These are phyloP conservation scores for Aspergillus clavatus DNA, from an alignment of 2,329 filamentous ascomycete genomes.

Conservation along the genomic window DNA sequence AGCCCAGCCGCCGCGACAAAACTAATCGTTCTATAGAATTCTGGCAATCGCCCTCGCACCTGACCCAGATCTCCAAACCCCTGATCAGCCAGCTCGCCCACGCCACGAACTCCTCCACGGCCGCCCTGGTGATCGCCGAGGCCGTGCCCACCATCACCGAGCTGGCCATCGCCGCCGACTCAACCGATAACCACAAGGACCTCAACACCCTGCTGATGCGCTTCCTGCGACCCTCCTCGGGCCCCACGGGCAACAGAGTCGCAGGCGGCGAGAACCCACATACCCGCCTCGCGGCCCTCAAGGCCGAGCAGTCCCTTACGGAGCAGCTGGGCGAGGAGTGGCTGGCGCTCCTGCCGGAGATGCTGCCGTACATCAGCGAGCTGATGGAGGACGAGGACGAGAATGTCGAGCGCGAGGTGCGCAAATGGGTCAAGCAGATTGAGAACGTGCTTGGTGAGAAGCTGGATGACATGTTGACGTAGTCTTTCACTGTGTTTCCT, in stretches of 20 bases:
- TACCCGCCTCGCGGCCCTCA: slow-evolving; percentile 75
- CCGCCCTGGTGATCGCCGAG: slow-evolving; percentile 48
- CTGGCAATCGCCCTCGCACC: slow-evolving; percentile 90
- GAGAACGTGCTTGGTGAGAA: slow-evolving; percentile 86
- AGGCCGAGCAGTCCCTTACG: slow-evolving; percentile 74
- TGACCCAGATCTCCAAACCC: slow-evolving; percentile 64
- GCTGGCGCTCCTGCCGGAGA: slow-evolving; percentile 85
- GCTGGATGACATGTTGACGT: slow-evolving; percentile 87
- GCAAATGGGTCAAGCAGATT: slow-evolving; percentile 85
- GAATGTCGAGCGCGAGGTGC: slow-evolving; percentile 80
- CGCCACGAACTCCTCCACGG: slow-evolving; percentile 34
- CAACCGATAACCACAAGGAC: slow-evolving; percentile 83
- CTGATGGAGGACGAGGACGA: slow-evolving; percentile 96
- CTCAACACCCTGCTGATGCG: slow-evolving; percentile 75
- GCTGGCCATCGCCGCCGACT: slow-evolving; percentile 74
- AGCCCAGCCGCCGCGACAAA: neutral
- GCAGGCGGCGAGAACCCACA: slow-evolving; percentile 55
- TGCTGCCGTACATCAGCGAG: slow-evolving; percentile 94
- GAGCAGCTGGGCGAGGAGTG: slow-evolving; percentile 85
- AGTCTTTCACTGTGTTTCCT: slow-evolving; percentile 28
- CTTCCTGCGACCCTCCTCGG: slow-evolving; percentile 60
- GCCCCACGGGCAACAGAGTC: slow-evolving; percentile 22
- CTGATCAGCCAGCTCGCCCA: slow-evolving; percentile 64
- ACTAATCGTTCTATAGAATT: slow-evolving; percentile 53
- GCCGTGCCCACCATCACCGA: slow-evolving; percentile 73